These are phyloP conservation scores for Paratinospora sagittata DNA, from an alignment of 164 flowering plant genomes.

Conservation along the genomic window DNA sequence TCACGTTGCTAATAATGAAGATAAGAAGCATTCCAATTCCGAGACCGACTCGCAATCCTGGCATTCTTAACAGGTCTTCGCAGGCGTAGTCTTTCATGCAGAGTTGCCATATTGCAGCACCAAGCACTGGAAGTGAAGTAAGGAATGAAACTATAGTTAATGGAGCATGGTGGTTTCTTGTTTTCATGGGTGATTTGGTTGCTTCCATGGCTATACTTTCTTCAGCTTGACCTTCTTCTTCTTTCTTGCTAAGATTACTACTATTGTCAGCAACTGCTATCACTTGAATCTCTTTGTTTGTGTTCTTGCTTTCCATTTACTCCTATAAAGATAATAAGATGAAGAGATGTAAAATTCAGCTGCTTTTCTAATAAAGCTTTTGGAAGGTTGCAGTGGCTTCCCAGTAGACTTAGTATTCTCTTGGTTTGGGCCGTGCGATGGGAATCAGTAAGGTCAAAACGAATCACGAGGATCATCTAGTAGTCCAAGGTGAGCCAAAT, in stretches of 20 bases:
- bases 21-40: conserved; percentile 24
- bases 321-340: too few species aligned
- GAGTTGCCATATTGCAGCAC: conserved; percentile 29
- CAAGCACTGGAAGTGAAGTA: conserved; percentile 34
- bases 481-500: too few species aligned
- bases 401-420: too few species aligned
- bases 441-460: too few species aligned
- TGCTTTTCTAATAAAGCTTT: too few species aligned
- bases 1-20: conserved; percentile 28
- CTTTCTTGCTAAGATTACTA: background rate
- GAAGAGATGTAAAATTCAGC: too few species aligned
- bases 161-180: background rate
- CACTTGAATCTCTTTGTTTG: background rate
- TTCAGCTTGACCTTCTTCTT: background rate
- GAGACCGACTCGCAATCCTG: conserved; percentile 20
- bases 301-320: too few species aligned
- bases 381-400: too few species aligned
- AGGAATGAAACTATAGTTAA: conserved; percentile 3
- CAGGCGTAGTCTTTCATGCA: conserved; percentile 35
- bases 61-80: conserved; percentile 25
- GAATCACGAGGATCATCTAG: too few species aligned
- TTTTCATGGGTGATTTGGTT: background rate
- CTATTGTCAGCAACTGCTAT: background rate
- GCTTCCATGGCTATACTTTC: background rate
- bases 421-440: too few species aligned